Percentiles rank a stretch among this genome's conserved stretches.
phyloP scores from a whole-genome alignment of 345 rosid genomes.

The Cardamine resedifolia region DNA sequence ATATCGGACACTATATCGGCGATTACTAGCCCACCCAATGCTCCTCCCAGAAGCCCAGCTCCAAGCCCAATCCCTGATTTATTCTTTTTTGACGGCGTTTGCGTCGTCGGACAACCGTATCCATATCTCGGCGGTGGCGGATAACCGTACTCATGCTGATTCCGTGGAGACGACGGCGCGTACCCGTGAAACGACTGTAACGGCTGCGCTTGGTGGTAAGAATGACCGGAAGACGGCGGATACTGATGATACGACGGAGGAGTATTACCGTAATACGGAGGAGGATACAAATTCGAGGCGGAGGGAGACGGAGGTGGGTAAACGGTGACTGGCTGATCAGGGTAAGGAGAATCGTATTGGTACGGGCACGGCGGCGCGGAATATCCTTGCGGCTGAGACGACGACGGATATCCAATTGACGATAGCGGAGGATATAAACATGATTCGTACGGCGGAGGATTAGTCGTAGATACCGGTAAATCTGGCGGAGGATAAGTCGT shows the following conservation, averaged over 20 bases:
- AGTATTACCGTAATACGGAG: conserved; percentile 13
- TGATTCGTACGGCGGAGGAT: too few species aligned
- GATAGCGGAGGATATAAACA: conserved; percentile 31
- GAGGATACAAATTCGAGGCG: conserved; percentile 16
- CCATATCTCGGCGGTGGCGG: conserved; percentile 43
- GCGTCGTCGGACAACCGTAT: conserved; percentile 45
- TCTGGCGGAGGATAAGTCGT: conserved; percentile 30
- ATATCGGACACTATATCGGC: conserved; percentile 73
- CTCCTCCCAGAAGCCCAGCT: conserved; percentile 74
- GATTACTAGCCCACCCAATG: conserved; percentile 67
- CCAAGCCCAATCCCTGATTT: conserved; percentile 49
- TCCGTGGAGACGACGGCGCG: not conserved
- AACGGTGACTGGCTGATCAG: conserved; percentile 14
- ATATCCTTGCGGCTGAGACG: conserved; percentile 36
- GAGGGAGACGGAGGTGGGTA: conserved; percentile 16
- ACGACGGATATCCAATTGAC: conserved; percentile 28
- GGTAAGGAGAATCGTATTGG: conserved; percentile 22
- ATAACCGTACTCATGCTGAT: conserved; percentile 27
- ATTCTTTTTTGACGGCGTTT: conserved; percentile 45
- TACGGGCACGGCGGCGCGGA: conserved; percentile 9
- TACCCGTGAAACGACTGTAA: conserved; percentile 32
- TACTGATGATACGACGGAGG: conserved; percentile 6
- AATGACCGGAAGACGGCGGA: conserved; percentile 28
- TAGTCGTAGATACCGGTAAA: too few species aligned
- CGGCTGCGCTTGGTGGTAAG: conserved; percentile 28